Base-by-base conservation (phyloP, 2,329 filamentous ascomycete genomes). In the Venturia carpophila region DNA sequence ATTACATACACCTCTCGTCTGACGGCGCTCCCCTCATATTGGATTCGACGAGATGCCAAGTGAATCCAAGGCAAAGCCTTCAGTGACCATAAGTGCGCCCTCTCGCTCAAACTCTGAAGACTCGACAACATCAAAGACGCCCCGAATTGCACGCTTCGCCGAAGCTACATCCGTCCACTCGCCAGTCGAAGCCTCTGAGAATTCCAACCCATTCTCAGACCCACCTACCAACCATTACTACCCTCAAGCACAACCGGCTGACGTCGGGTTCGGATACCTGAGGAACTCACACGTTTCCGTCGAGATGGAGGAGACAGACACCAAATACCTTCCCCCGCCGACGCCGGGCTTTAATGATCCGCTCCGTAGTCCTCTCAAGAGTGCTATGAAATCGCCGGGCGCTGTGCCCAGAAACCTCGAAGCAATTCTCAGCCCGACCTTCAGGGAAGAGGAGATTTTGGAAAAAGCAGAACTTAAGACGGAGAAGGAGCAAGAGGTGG, bases 211-310 rank as follows among this genome's bases (percentile, higher is more conserved):
- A 10, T 89, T 89, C 71, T 80, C 81, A 70, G 83, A 87, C 68
- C 81, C 82, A 60, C 82, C 84, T 52, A 81, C 82, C 55, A 80
- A 80, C 70, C 77, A 82, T 73, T 79, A 84, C 74, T 78, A 80
- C 69, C 80, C 83, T 64, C 84, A 89, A 74, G 79, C 87, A 64
- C 88, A 91, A 73, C 89, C 92, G 41, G 90, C 87, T 66, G 92
- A 96, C 78, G 85, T 96, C 69, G 92, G 92, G 69, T 97, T 97
- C 76, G 92, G 92, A 75, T 97, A 96, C 79, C 89, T 97, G 73
- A 82, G 85, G 71, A 82, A 82, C 70, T 78, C 81, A 68, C 74
- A 37, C 75, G 79, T 65, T 76, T 77, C 70, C 75, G 78, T 84
- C 70, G 80, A 84, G 67, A 82, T 87, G 72, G 78, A 81, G 68